Evolutionary conservation across 1,139 yeast genomes (phyloP).

Genomic region (Pichia sp.): DNA sequence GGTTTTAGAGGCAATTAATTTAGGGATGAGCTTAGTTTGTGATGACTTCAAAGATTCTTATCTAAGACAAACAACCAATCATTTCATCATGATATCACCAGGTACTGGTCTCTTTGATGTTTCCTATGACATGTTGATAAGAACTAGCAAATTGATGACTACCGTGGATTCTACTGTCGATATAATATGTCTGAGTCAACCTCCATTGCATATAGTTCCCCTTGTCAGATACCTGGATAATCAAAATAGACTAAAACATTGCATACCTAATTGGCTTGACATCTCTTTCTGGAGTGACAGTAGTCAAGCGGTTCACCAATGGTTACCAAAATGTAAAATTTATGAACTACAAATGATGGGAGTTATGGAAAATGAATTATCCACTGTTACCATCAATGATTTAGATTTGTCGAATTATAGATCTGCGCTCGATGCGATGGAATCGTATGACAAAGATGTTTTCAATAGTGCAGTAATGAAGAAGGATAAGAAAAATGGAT

Average conservation of each 20-base stretch:
- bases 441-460: conserved; percentile 52
- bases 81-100: conserved; percentile 80
- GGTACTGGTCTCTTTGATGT: conserved; percentile 94
- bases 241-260: conserved; percentile 56
- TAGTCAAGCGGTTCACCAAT: conserved; percentile 48
- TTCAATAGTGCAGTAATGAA: conserved; percentile 32
- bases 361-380: conserved; percentile 82
- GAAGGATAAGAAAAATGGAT: not conserved
- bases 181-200: conserved; percentile 80
- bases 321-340: conserved; percentile 92
- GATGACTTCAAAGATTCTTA: conserved; percentile 84
- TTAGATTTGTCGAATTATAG: conserved; percentile 33
- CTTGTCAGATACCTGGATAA: conserved; percentile 65
- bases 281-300: conserved; percentile 77
- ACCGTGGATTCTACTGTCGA: conserved; percentile 84
- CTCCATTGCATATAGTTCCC: conserved; percentile 91
- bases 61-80: conserved; percentile 78
- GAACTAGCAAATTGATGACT: conserved; percentile 71
- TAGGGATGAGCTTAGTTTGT: conserved; percentile 74
- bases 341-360: conserved; percentile 99
- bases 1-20: conserved; percentile 76
- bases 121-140: conserved; percentile 68
- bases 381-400: conserved; percentile 58
- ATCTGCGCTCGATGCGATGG: conserved; percentile 46
- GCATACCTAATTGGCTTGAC: conserved; percentile 94